phyloP scores from a whole-genome alignment of 1,284 basidiomycete species.

The Melampsora americana region DNA sequence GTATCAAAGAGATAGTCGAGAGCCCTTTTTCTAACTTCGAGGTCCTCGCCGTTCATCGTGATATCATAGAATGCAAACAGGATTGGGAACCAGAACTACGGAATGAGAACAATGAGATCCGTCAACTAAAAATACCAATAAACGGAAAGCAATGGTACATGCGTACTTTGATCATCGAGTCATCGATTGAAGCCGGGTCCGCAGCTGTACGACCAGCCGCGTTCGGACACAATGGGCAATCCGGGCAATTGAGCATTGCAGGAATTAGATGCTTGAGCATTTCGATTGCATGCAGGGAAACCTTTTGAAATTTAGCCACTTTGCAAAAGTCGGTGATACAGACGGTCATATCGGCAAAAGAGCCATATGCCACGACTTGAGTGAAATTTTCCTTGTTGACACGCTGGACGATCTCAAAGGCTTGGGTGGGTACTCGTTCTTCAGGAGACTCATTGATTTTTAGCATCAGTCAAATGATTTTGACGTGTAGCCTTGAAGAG shows the following conservation, averaged over 20 bases:
- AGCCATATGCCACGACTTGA: slow-evolving; percentile 84
- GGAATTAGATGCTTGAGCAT: slow-evolving; percentile 90
- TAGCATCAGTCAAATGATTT: neutral
- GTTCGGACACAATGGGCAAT: slow-evolving; percentile 64
- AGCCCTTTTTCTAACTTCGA: slow-evolving; percentile 94
- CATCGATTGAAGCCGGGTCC: slow-evolving; percentile 60
- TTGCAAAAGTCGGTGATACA: slow-evolving; percentile 99
- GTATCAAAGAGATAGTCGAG: slow-evolving; percentile 93
- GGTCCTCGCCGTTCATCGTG: slow-evolving; percentile 98
- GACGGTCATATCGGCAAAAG: slow-evolving; percentile 91
- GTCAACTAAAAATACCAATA: neutral
- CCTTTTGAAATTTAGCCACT: slow-evolving; percentile 97
- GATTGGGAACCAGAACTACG: slow-evolving; percentile 85
- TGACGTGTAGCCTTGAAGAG: neutral
- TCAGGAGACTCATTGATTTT: neutral
- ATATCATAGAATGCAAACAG: slow-evolving; percentile 98
- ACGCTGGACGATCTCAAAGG: slow-evolving; percentile 91
- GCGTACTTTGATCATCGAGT: slow-evolving; percentile 72
- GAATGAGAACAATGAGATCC: slow-evolving; percentile 21
- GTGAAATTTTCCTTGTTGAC: slow-evolving; percentile 86
- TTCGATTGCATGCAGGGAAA: slow-evolving; percentile 90
- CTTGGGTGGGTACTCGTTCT: slow-evolving; percentile 89
- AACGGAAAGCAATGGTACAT: neutral
- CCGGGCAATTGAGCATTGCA: slow-evolving; percentile 79
- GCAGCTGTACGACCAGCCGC: slow-evolving; percentile 47